Evolutionary conservation across 1,139 yeast genomes (phyloP), one percentile per base, ranked within the genome.

Genomic region (Saccharomyces hybrid): DNA sequence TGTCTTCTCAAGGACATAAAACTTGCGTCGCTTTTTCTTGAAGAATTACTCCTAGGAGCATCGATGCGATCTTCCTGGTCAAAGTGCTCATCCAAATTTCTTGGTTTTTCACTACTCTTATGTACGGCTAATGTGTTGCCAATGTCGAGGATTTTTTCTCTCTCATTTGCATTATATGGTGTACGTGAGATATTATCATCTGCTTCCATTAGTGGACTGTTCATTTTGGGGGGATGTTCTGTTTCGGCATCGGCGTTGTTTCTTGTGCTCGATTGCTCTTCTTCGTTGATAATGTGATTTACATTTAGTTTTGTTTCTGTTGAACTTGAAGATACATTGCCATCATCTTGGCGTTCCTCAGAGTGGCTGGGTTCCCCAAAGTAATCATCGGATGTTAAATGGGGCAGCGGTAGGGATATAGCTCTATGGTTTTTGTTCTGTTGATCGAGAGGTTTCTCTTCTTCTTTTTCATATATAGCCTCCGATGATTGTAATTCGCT

Each of bases 401-500:
- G 44, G 19, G 44, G 44, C 5, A 38, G 19, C 19, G 24, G 44
- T 38, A 38, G 24, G 12, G 44, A 38, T 16, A 38, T 24, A 19
- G 44, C 44, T 38, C 26, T 16, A 19, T 19, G 12, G 7, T 38
- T 38, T 38, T 38, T 19, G 2, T 19, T 38, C 12, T 4, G n/a
- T 19, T 16, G 24, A 9, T 4, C 9, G 19, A 6, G 7, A 9
- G 44, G 19, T 38, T 38, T 38, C 19, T 16, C 24, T 38, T 38
- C 44, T 38, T 47, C 61, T 57, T 21, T 57, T 57, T 38, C 58
- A 5, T 11, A 12, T 4, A 38, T 38, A 9, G 44, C 3, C 19
- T 38, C 44, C 1, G 44, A 12, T 8, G 44, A 4, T 11, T 38
- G 44, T 38, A 19, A 9, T 38, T 38, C 11, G 19, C 19, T 38